Percentiles rank a stretch among this genome's conserved stretches.
These are phyloP conservation scores for Penicillium soppii DNA, from an alignment of 495 filamentous ascomycete genomes.

Conservation along the genomic window DNA sequence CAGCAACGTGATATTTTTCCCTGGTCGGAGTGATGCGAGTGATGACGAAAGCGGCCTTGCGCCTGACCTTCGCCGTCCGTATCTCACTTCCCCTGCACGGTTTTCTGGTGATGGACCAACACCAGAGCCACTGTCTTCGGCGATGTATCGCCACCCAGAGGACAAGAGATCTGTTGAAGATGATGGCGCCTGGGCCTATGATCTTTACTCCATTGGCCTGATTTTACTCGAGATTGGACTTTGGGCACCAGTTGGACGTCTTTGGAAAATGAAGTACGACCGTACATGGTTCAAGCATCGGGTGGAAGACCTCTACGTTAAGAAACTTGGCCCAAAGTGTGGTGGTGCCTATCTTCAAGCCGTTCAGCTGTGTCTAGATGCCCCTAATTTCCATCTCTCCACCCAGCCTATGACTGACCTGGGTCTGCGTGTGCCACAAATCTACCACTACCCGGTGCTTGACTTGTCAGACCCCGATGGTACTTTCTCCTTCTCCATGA, in stretches of 20 bases:
- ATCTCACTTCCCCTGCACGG: slow-evolving; percentile 77
- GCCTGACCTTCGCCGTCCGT: slow-evolving; percentile 68
- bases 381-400: slow-evolving; percentile 61
- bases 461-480: slow-evolving; percentile 47
- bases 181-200: slow-evolving; percentile 58
- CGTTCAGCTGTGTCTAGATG: slow-evolving; percentile 75
- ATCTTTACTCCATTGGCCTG: slow-evolving; percentile 82
- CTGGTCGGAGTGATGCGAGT: slow-evolving; percentile 39
- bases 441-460: slow-evolving; percentile 49
- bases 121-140: slow-evolving; percentile 50
- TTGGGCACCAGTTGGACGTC: slow-evolving; percentile 73
- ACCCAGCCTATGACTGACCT: slow-evolving; percentile 56
- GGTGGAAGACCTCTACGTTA: slow-evolving; percentile 60
- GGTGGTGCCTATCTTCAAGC: slow-evolving; percentile 76
- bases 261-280: slow-evolving; percentile 68
- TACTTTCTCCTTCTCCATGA: slow-evolving; percentile 49
- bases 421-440: slow-evolving; percentile 41
- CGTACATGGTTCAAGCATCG: slow-evolving; percentile 62
- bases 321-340: slow-evolving; percentile 69
- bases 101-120: slow-evolving; percentile 67
- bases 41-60: slow-evolving; percentile 41
- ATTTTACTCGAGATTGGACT: slow-evolving; percentile 83
- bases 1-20: slow-evolving; percentile 79
- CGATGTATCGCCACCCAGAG: slow-evolving; percentile 76
- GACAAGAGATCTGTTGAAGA: slow-evolving; percentile 61